A percentile compares a stretch with the other conserved stretches of the same genome.
Evolutionary conservation across 306 rosid genomes (phyloP).

Genomic region (Trifolium pratense): DNA sequence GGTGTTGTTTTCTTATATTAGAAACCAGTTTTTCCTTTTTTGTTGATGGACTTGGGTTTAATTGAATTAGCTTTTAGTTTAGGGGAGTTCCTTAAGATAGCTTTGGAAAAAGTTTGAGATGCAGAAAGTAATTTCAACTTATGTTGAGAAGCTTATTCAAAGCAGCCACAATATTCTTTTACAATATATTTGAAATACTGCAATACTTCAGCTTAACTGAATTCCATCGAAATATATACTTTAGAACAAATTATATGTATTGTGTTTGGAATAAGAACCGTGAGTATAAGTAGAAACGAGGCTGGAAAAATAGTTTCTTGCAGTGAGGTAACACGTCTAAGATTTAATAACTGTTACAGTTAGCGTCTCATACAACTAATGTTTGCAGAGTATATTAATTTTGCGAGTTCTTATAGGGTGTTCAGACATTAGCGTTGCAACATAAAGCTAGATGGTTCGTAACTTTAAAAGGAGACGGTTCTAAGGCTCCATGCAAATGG

Average conservation of each 20-base stretch:
- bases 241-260: not conserved
- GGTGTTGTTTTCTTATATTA: not conserved
- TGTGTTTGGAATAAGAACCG: slow-evolving; percentile 7
- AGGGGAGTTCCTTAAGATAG: not conserved
- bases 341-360: slow-evolving; percentile 2
- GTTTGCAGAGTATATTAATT: slow-evolving; percentile 20
- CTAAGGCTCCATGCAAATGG: not conserved
- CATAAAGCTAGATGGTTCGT: slow-evolving; percentile 8
- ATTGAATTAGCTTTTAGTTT: not conserved
- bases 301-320: slow-evolving; percentile 22
- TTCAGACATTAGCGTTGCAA: slow-evolving; percentile 3
- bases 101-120: not conserved
- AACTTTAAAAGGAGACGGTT: slow-evolving; percentile 5
- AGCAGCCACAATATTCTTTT: not conserved
- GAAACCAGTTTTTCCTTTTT: not conserved
- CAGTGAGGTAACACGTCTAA: not conserved
- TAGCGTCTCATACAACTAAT: slow-evolving; percentile 6
- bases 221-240: not conserved
- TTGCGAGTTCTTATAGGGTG: slow-evolving; percentile 5
- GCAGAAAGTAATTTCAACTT: slow-evolving; percentile 1
- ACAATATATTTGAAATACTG: slow-evolving; percentile 18
- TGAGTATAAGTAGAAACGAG: slow-evolving; percentile 25
- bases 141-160: not conserved
- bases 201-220: slow-evolving; percentile 18
- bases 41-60: not conserved